Percentiles rank a stretch among this genome's conserved stretches.
phyloP scores from a whole-genome alignment of 1,139 yeast species.

The Komagataea norvegica region DNA sequence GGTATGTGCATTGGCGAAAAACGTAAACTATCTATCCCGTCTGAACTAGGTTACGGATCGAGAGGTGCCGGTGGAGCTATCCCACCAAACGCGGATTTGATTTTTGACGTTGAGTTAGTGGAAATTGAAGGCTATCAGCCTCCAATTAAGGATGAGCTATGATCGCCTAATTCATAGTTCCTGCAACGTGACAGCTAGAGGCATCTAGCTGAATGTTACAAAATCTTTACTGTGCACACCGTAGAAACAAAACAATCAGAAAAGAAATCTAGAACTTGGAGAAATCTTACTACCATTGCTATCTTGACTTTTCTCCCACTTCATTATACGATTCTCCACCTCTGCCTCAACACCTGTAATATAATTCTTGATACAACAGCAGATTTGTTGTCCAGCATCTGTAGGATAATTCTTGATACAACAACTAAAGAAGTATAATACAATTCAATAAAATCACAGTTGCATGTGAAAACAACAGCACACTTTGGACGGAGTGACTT shows the following conservation, averaged over 20 bases:
- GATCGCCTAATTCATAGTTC: background rate
- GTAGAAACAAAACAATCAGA: slow-evolving; percentile 1
- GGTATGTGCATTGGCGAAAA: slow-evolving; percentile 87
- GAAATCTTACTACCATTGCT: slow-evolving; percentile 41
- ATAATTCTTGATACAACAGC: slow-evolving; percentile 40
- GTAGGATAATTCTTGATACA: no score
- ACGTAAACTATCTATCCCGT: slow-evolving; percentile 73
- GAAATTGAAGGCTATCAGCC: slow-evolving; percentile 36
- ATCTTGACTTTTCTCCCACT: slow-evolving; percentile 43
- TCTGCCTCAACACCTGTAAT: slow-evolving; percentile 37
- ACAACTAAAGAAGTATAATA: no score
- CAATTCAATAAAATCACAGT: slow-evolving; percentile 45
- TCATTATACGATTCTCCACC: slow-evolving; percentile 43
- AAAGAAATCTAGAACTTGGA: slow-evolving; percentile 42
- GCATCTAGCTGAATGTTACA: no score
- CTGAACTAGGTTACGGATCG: slow-evolving; percentile 71
- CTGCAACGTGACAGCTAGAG: no score
- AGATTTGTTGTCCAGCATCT: no score
- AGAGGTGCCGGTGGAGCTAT: slow-evolving; percentile 72
- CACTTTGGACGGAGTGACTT: slow-evolving; percentile 40
- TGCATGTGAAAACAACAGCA: slow-evolving; percentile 43
- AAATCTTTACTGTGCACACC: no score
- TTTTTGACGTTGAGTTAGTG: slow-evolving; percentile 54
- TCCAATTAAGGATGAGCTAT: slow-evolving; percentile 7
- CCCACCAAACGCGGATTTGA: slow-evolving; percentile 68